These are phyloP conservation scores for Babesia ovis DNA, from an alignment of 169 alveolate species.

Conservation along the genomic window DNA sequence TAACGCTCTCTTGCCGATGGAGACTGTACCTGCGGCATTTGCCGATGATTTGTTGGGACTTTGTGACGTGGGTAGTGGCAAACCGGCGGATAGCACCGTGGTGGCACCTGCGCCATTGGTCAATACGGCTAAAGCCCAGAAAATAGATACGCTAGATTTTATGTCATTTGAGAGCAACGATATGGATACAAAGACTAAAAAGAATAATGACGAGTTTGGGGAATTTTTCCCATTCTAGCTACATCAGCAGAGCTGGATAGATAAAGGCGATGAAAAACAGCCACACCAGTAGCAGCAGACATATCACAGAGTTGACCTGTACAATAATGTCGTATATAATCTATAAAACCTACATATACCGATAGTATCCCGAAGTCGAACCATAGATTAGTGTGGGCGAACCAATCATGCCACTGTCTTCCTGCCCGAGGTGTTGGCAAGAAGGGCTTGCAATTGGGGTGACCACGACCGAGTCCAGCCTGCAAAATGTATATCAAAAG, in stretches of 20 bases:
- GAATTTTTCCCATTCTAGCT: constrained; percentile 43
- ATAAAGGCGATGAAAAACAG: constrained; percentile 44
- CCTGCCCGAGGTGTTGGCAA: constrained; percentile 87
- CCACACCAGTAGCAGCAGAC: constrained; percentile 36
- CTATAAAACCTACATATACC: constrained; percentile 37
- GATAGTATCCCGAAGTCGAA: constrained; percentile 44
- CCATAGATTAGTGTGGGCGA: constrained; percentile 61
- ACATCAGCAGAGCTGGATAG: constrained; percentile 52
- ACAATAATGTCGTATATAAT: constrained; percentile 3
- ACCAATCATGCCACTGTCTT: constrained; percentile 89
- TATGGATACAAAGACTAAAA: neutral
- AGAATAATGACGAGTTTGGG: constrained; percentile 41
- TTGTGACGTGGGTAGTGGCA: neutral
- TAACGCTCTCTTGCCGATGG: neutral
- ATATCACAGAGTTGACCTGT: constrained; percentile 13
- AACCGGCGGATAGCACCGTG: too few relatives aligned
- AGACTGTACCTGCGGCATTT: neutral
- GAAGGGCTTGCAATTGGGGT: constrained; percentile 89
- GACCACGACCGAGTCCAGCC: constrained; percentile 87
- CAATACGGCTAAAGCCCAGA: neutral
- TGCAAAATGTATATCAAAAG: neutral
- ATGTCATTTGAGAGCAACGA: constrained; percentile 23
- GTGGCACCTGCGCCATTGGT: neutral
- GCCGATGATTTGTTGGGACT: constrained; percentile 12
- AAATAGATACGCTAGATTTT: constrained; percentile 19